Evolutionary conservation across 1,139 yeast genomes (phyloP).

Genomic region (Scheffersomyces stambukii): DNA sequence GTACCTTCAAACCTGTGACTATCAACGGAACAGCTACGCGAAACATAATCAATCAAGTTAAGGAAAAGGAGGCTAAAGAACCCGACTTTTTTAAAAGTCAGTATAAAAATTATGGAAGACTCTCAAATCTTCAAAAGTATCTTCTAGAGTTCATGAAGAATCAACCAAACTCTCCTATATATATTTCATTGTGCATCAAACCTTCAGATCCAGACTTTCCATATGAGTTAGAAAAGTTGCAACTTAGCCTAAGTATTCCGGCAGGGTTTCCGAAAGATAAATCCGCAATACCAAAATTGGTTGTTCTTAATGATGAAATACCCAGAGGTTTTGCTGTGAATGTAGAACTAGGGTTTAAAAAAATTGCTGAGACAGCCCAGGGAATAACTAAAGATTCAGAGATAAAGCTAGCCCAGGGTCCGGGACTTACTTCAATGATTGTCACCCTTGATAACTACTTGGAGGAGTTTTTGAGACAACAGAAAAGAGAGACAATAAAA

Average conservation of each 20-base stretch:
- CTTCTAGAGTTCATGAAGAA: conserved; percentile 14
- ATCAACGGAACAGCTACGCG: conserved; percentile 28
- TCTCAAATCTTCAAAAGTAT: conserved; percentile 14
- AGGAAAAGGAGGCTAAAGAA: conserved; percentile 8
- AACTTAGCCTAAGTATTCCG: conserved; percentile 54
- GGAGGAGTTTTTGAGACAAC: conserved; percentile 54
- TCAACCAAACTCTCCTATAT: conserved; percentile 19
- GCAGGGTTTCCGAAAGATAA: conserved; percentile 45
- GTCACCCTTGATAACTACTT: conserved; percentile 54
- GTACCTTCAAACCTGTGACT: conserved; percentile 26
- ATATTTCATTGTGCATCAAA: conserved; percentile 30
- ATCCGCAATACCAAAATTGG: conserved; percentile 35
- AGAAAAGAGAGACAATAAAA: conserved; percentile 46
- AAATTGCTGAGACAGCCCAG: conserved; percentile 41
- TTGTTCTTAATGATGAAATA: conserved; percentile 62
- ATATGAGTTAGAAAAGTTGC: conserved; percentile 51
- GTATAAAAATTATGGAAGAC: conserved; percentile 10
- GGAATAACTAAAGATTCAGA: conserved; percentile 14
- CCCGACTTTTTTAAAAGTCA: conserved; percentile 8
- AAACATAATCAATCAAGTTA: conserved; percentile 14
- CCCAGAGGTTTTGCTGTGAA: conserved; percentile 68
- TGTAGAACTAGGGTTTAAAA: conserved; percentile 59
- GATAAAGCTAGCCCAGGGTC: conserved; percentile 40
- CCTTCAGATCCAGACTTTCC: conserved; percentile 80
- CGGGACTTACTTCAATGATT: conserved; percentile 50